Evolutionary conservation across 1,284 basidiomycete species (phyloP), one percentile per base, ranked within the genome.

Genomic region (Blastosporella zonata): DNA sequence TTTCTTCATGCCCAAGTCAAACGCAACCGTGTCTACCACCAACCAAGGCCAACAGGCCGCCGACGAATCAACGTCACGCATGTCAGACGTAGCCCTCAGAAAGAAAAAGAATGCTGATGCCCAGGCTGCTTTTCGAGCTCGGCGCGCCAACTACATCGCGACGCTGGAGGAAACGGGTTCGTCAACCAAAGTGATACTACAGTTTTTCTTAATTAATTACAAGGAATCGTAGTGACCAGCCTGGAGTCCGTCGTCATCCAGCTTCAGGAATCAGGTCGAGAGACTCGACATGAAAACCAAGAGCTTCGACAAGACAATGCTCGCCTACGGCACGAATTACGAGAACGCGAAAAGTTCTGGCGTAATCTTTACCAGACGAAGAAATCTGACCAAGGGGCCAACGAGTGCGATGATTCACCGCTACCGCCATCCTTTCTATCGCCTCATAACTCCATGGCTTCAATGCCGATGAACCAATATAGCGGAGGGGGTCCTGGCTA

Each of bases 81-180:
- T 71, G 59, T 65, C 79, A 56, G 85, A 88, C 65, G 77, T 85
- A 27, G 82, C 82, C 31, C 72, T 87, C 57, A 74, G 87, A 57
- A 89, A 89, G 71, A 89, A 88, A 75, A 91, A 90, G 72, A 90
- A 90, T 58, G 87, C 87, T 37, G 85, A 88, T 63, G 84, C 83
- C 1, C 84, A 88, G 68, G 84, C 84, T 40, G 83, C 82, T 42
- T 87, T 86, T 66, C 70, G 81, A 59, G 79, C 78, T 35, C 73
- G 88, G 60, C 76, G 88, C 56, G 85, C 86, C 43, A 90, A 87
- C 67, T 91, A 91, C 65, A 91, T 91, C 62, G 81, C 86, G 39
- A 90, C 87, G n/a, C 78, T 91, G 55, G 89, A 91, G 66, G 88
- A 89, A 67, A 89, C 88, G 73, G 87, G 87, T 86, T 62, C 55